These are phyloP conservation scores for Agrocybe praecox DNA, from an alignment of 768 basidiomycete genomes.

Conservation along the genomic window DNA sequence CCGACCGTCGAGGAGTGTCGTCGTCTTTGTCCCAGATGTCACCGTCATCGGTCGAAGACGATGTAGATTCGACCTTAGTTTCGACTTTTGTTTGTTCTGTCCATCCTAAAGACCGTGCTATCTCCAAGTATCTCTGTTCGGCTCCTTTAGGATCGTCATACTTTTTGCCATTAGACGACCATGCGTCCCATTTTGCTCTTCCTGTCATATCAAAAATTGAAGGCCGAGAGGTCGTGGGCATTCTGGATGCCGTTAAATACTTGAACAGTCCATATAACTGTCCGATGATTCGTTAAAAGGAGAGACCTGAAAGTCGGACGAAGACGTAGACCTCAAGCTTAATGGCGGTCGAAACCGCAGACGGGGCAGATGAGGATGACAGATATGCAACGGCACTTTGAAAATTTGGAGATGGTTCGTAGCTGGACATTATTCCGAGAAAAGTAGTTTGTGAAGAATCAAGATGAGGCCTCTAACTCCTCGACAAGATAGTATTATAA, in stretches of 20 bases:
- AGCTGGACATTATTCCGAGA: constrained; percentile 9
- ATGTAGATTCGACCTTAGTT: constrained; percentile 5
- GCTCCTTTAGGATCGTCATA: constrained; percentile 50
- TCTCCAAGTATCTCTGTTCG: constrained; percentile 66
- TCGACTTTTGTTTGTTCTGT: constrained; percentile 27
- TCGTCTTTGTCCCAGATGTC: constrained; percentile 50
- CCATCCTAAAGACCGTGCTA: constrained; percentile 77
- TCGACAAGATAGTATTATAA: constrained; percentile 2
- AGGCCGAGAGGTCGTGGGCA: constrained; percentile 62
- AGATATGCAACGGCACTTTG: constrained; percentile 65
- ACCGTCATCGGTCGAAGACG: constrained; percentile 20
- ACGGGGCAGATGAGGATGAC: constrained; percentile 54
- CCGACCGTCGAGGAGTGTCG: constrained; percentile 26
- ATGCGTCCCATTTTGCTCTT: constrained; percentile 88
- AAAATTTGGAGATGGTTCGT: constrained; percentile 41
- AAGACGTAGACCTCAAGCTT: constrained; percentile 73
- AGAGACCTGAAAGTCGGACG: constrained; percentile 16
- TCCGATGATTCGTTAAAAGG: constrained; percentile 29
- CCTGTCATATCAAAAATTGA: constrained; percentile 80
- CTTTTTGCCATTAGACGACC: constrained; percentile 54
- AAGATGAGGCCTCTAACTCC: background rate
- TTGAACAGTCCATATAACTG: constrained; percentile 91
- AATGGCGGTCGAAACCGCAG: constrained; percentile 55
- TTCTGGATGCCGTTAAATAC: constrained; percentile 58
- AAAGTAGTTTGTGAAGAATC: constrained; percentile 1